phyloP scores from a whole-genome alignment of 2,329 filamentous ascomycete genomes.

The Trichoderma sp. region DNA sequence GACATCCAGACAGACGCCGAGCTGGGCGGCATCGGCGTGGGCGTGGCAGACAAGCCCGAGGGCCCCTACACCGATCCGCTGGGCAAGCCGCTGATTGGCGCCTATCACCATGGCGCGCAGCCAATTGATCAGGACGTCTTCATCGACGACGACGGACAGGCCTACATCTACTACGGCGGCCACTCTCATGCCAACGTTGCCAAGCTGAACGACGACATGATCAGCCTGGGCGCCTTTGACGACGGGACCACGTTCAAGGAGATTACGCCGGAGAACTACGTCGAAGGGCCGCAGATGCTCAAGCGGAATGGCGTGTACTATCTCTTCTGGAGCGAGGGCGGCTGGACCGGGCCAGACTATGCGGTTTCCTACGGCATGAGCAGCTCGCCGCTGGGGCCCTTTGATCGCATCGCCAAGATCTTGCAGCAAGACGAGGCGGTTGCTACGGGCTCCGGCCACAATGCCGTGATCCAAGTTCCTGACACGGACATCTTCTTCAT shows the following conservation, averaged over 20 bases:
- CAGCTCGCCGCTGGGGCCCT: conserved; percentile 43
- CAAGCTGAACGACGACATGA: conserved; percentile 45
- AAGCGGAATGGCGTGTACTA: conserved; percentile 49
- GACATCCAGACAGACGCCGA: conserved; percentile 44
- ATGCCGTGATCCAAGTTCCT: conserved; percentile 48
- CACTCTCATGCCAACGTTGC: conserved; percentile 45
- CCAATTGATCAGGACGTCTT: conserved; percentile 47
- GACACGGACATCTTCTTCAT: conserved; percentile 51
- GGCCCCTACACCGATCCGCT: conserved; percentile 42
- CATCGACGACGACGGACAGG: conserved; percentile 46
- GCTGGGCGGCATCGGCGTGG: conserved; percentile 44
- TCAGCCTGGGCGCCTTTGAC: conserved; percentile 45
- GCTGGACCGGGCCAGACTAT: conserved; percentile 52
- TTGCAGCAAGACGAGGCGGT: conserved; percentile 44
- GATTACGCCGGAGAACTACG: conserved; percentile 47
- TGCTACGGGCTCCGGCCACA: conserved; percentile 48
- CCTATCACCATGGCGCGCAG: conserved; percentile 49
- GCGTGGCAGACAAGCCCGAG: conserved; percentile 37
- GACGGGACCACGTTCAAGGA: conserved; percentile 44
- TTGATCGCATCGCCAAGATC: conserved; percentile 43
- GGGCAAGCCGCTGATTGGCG: conserved; percentile 38
- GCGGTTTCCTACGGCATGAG: conserved; percentile 49
- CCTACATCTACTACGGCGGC: conserved; percentile 47
- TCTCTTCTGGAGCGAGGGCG: conserved; percentile 51
- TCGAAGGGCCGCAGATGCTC: conserved; percentile 45